Evolutionary conservation across 495 filamentous ascomycete species (phyloP).

Genomic region (Neurospora tetraspora): DNA sequence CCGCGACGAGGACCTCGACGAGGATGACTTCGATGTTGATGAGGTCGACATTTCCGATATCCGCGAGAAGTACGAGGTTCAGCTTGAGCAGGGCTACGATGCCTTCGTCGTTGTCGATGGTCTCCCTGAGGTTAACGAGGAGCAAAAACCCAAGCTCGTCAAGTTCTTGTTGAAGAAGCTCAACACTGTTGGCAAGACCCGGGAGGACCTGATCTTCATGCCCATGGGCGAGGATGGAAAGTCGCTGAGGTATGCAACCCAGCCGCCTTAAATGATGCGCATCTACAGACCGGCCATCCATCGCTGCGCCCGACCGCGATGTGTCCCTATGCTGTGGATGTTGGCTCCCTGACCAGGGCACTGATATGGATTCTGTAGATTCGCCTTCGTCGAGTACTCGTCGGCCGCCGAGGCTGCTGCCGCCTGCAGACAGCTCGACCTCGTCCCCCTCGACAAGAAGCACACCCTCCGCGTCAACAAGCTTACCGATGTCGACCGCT

Average conservation of each 20-base stretch:
- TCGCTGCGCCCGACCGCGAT: background rate
- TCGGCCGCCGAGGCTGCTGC: constrained; percentile 83
- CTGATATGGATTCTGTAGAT: constrained; percentile 39
- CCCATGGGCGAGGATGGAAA: constrained; percentile 72
- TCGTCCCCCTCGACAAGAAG: constrained; percentile 81
- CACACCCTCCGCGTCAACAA: constrained; percentile 95
- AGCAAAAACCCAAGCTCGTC: constrained; percentile 77
- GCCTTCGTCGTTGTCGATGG: constrained; percentile 94
- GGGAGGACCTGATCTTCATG: constrained; percentile 87
- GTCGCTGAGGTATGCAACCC: constrained; percentile 59
- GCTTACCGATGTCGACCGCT: constrained; percentile 92
- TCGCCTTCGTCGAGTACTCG: constrained; percentile 92
- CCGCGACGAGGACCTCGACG: constrained; percentile 63
- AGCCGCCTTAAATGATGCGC: background rate
- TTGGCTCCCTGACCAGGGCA: background rate
- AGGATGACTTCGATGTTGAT: constrained; percentile 82
- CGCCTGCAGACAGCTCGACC: constrained; percentile 77
- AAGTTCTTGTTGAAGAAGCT: constrained; percentile 93
- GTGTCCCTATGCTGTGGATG: background rate
- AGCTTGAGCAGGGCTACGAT: constrained; percentile 89
- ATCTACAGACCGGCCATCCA: background rate
- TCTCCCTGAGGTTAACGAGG: constrained; percentile 73
- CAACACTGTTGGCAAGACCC: constrained; percentile 68
- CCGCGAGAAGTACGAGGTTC: constrained; percentile 84
- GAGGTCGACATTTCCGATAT: constrained; percentile 94